These are phyloP conservation scores for Coprinopsis cinerea DNA, from an alignment of 768 basidiomycete species.

Conservation along the genomic window DNA sequence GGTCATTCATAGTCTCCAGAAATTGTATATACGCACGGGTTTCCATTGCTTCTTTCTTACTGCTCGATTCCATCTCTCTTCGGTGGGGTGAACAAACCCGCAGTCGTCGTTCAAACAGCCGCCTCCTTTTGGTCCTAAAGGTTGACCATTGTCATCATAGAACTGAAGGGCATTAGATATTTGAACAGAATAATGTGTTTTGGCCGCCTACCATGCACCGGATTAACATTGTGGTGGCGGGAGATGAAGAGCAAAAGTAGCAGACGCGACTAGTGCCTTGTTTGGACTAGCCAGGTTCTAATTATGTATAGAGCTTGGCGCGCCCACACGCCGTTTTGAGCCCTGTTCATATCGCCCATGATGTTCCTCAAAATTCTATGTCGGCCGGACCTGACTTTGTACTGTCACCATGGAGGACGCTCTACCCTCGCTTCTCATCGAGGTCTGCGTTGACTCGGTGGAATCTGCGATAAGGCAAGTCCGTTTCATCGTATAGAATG, in stretches of 20 bases:
- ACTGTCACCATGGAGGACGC: slow-evolving; percentile 7
- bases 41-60: slow-evolving; percentile 1
- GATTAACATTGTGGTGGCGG: not conserved
- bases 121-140: not conserved
- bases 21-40: not conserved
- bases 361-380: too few relatives aligned
- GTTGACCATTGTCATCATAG: slow-evolving; percentile 12
- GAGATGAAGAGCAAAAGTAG: not conserved
- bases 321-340: too few relatives aligned
- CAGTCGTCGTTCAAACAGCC: slow-evolving; percentile 1
- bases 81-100: slow-evolving; percentile 10
- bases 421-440: slow-evolving; percentile 16
- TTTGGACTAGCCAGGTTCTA: not conserved
- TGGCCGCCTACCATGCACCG: slow-evolving; percentile 11
- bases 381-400: too few relatives aligned
- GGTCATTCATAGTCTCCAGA: not conserved
- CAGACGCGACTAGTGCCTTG: not conserved
- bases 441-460: slow-evolving; percentile 24
- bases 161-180: slow-evolving; percentile 1
- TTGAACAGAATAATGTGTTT: not conserved
- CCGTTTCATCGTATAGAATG: not conserved
- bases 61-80: slow-evolving; percentile 6
- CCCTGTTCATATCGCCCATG: too few relatives aligned
- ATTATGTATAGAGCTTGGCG: not conserved
- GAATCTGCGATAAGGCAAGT: slow-evolving; percentile 22